These are phyloP conservation scores for Papiliotrema laurentii DNA, from an alignment of 1,284 basidiomycete genomes.

Conservation along the genomic window DNA sequence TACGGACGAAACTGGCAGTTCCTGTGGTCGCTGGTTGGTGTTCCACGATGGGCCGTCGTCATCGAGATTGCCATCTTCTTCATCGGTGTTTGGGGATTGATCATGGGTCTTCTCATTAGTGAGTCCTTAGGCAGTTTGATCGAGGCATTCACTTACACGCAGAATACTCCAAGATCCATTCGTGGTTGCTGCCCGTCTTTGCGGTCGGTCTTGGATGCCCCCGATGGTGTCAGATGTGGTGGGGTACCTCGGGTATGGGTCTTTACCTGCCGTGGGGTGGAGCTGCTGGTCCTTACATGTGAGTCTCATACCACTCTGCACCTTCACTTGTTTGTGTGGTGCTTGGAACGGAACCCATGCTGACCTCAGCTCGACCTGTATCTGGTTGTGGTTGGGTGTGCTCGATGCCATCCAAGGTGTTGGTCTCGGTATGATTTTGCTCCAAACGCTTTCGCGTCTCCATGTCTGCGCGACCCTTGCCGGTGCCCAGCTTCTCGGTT, in stretches of 20 bases:
- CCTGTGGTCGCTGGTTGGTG: slow-evolving; percentile 71
- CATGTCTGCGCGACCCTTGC: slow-evolving; percentile 89
- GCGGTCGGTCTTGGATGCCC: slow-evolving; percentile 88
- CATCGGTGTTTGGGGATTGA: slow-evolving; percentile 71
- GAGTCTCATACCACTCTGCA: slow-evolving; percentile 8
- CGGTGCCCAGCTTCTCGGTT: slow-evolving; percentile 62
- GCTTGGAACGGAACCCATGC: background rate
- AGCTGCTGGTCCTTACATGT: slow-evolving; percentile 70
- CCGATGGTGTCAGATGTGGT: slow-evolving; percentile 75
- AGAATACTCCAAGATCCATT: slow-evolving; percentile 82
- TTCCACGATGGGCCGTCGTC: slow-evolving; percentile 75
- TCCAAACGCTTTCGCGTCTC: slow-evolving; percentile 84
- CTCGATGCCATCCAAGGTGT: slow-evolving; percentile 89
- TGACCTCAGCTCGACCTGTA: slow-evolving; percentile 57
- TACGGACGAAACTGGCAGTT: slow-evolving; percentile 88
- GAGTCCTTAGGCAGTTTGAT: slow-evolving; percentile 12
- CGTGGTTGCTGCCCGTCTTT: slow-evolving; percentile 87
- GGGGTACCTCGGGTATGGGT: slow-evolving; percentile 49
- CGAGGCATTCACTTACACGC: background rate
- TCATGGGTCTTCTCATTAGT: slow-evolving; percentile 68
- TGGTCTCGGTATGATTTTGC: slow-evolving; percentile 85
- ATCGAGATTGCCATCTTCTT: slow-evolving; percentile 79
- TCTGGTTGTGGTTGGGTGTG: slow-evolving; percentile 92
- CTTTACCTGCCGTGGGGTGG: slow-evolving; percentile 90
- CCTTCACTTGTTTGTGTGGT: background rate